phyloP scores from a whole-genome alignment of 768 basidiomycete species.

The Naganishia onofrii region DNA sequence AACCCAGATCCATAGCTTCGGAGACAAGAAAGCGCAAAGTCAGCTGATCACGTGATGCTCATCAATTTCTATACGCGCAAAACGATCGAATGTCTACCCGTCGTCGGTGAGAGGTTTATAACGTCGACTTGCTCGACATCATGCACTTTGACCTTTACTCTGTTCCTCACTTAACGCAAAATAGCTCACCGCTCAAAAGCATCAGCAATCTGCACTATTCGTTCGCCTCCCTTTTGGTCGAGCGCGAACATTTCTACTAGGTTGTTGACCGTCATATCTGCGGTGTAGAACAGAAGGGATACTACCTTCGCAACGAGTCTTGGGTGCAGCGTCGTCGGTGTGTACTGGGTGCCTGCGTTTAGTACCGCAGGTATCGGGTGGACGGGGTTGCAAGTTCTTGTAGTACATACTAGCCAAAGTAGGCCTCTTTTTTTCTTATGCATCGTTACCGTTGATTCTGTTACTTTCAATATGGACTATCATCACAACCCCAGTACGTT shows the following conservation, averaged over 20 bases:
- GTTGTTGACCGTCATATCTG: constrained; percentile 30
- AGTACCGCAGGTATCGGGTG: constrained; percentile 21
- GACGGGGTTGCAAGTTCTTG: constrained; percentile 33
- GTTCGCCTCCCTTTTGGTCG: constrained; percentile 25
- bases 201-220: constrained; percentile 26
- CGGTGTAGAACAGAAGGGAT: constrained; percentile 23
- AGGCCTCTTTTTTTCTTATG: not conserved
- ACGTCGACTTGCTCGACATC: not conserved
- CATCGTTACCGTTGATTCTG: not conserved
- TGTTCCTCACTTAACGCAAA: constrained; percentile 28
- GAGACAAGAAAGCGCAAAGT: not conserved
- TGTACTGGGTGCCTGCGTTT: constrained; percentile 23
- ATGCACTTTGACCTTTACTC: not conserved
- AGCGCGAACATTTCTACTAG: constrained; percentile 24
- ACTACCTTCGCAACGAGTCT: constrained; percentile 26
- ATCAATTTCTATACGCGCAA: constrained; percentile 1
- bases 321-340: constrained; percentile 32
- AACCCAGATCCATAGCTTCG: not conserved
- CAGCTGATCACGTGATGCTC: not conserved
- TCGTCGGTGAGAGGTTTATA: not conserved
- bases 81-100: not conserved
- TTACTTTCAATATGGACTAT: not conserved
- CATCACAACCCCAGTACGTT: no score
- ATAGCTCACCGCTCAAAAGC: constrained; percentile 27
- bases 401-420: constrained; percentile 22